Base-by-base conservation (phyloP, 2,329 filamentous ascomycete genomes). In the Blastomyces silverae region DNA sequence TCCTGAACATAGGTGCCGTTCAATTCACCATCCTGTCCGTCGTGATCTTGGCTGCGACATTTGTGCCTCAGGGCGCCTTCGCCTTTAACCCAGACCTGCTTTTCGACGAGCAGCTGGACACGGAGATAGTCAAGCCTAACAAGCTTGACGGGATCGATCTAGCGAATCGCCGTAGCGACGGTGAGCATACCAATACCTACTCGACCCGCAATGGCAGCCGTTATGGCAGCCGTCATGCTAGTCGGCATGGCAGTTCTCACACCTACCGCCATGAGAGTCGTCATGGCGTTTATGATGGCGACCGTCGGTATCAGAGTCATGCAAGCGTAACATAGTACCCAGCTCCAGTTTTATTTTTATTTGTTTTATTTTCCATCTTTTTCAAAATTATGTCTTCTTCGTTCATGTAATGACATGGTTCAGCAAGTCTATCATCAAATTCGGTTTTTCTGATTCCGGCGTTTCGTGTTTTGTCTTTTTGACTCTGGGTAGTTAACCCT, bases 21-120 rank as follows among this genome's bases (percentile, higher is more conserved):
- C 81, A 83, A 67, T 81, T 81, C 64, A 80, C 79, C 0, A 70
- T 82, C 15, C 75, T 82, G 42, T 72, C 71, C 8, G 72, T 71
- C 0, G 66, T 82, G 34, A 76, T 82, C 13, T 69, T 82, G 37
- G 72, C 73, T 0, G 75, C 79, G 17, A 82, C 80, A 0, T 79
- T 82, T 55, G 76, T 82, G 13, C 80, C 81, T 0, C 76, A 75
- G 66, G 79, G 81, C 1, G 73, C 80, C 0, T 74, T 78, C 13
- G 68, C 74, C 0, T 70, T 81, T 48, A 83, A 83, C 61, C 81
- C 69, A 10, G 65, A 67, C 63, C 63, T 69, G 46, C 65, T 71
- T 15, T 69, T 68, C 58, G 63, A 67, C 44, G 61, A 69, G 53
- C 62, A 67, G 58, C 65, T 68, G 13, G 67, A 69, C 10, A 66